These are phyloP conservation scores for Chlorella sorokiniana DNA, from an alignment of 139 green algal species.

Conservation along the genomic window DNA sequence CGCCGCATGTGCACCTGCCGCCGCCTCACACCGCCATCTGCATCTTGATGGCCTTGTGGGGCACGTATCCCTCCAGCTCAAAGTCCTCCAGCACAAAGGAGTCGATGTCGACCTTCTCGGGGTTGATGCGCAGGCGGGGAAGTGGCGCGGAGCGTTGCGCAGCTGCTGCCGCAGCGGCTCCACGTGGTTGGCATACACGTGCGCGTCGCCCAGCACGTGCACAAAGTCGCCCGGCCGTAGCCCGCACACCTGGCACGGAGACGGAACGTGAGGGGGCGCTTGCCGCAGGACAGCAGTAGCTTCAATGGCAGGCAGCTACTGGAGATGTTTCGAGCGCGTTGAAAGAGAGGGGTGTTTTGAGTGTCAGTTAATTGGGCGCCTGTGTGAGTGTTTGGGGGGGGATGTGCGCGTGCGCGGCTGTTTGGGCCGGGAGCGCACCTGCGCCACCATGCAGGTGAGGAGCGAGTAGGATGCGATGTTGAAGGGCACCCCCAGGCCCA, in stretches of 20 bases:
- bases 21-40: conserved; percentile 22
- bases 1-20: background rate
- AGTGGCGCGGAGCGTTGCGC: conserved; percentile 18
- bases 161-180: conserved; percentile 96
- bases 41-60: conserved; percentile 97
- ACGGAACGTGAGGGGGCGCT: background rate
- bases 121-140: conserved; percentile 80
- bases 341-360: too few relatives aligned
- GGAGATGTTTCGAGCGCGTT: too few relatives aligned
- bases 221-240: conserved; percentile 93
- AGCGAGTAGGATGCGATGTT: conserved; percentile 99
- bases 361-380: too few relatives aligned
- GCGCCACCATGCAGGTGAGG: conserved; percentile 93
- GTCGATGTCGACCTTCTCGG: conserved; percentile 90
- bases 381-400: too few relatives aligned
- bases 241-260: conserved; percentile 71
- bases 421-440: conserved; percentile 56
- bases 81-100: conserved; percentile 90
- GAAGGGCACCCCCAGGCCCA: conserved; percentile 99
- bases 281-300: background rate
- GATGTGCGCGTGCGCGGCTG: too few relatives aligned
- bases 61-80: conserved; percentile 86
- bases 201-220: conserved; percentile 94
- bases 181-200: conserved; percentile 98
- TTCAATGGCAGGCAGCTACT: too few relatives aligned